phyloP scores from a whole-genome alignment of 257 asterid species.

The Buddleja alternifolia region DNA sequence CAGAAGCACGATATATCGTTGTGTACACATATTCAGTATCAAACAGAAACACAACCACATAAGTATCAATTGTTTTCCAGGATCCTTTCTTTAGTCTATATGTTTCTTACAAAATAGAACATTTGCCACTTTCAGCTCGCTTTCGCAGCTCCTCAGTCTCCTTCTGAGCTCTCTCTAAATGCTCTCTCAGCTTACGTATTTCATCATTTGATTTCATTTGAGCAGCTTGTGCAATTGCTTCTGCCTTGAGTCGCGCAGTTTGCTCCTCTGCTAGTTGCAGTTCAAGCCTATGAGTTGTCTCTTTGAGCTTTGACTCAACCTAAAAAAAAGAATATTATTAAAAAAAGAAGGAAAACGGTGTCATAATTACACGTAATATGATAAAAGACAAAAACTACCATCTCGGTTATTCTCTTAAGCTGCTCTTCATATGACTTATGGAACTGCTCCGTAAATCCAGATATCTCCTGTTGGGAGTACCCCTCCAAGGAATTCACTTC shows the following conservation, averaged over 20 bases:
- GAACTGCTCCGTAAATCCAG: slow-evolving; percentile 50
- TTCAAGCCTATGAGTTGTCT: slow-evolving; percentile 51
- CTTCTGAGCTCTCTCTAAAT: slow-evolving; percentile 62
- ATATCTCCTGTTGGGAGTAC: slow-evolving; percentile 57
- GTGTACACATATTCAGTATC: background rate
- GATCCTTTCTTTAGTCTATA: no score
- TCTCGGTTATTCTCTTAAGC: slow-evolving; percentile 60
- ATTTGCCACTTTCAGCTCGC: slow-evolving; percentile 47
- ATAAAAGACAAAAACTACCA: slow-evolving; percentile 44
- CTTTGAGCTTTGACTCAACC: slow-evolving; percentile 59
- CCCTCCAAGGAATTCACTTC: slow-evolving; percentile 57
- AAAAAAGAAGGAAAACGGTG: background rate
- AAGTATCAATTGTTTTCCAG: background rate
- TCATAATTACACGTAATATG: background rate
- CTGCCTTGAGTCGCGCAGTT: slow-evolving; percentile 61
- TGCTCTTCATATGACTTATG: slow-evolving; percentile 60
- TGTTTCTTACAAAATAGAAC: slow-evolving; percentile 38
- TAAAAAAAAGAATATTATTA: slow-evolving; percentile 22
- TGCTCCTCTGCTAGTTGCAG: slow-evolving; percentile 60
- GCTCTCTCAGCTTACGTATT: slow-evolving; percentile 58
- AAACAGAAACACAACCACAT: slow-evolving; percentile 20
- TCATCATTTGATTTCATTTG: slow-evolving; percentile 62
- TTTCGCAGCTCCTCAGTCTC: slow-evolving; percentile 60
- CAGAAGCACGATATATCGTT: background rate
- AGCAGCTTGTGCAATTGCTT: slow-evolving; percentile 56